Evolutionary conservation across 768 basidiomycete species (phyloP), one percentile per base, ranked within the genome.

Genomic region (Porpolomopsis calyptriformis): DNA sequence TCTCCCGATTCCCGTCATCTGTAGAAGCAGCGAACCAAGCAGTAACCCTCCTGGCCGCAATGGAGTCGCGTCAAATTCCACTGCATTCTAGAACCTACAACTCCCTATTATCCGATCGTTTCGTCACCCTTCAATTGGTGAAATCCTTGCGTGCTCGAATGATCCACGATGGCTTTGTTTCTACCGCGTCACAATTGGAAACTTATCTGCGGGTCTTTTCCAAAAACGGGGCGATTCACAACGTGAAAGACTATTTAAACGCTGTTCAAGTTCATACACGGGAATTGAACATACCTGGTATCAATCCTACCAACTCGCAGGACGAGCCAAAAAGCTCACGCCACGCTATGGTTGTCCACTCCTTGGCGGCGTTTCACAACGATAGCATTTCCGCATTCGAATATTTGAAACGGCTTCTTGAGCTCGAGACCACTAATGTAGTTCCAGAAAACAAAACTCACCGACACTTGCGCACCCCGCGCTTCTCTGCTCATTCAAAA

Each of bases 71-170:
- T 16, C 60, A 66, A 41, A 55, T 78, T 14, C 52, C 55, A 5
- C 64, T 79, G 23, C 59, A 58, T 46, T 51, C 62, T 2, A 52
- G 63, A 11, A 77, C 76, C 0, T 76, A 74, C 51, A 53, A 64
- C 6, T 54, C 60, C 0, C 61, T 81, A 0, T 66, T 79, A 37
- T 63, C 63, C 34, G 72, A 79, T 52, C 67, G 71, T 0, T 74
- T 74, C 49, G 64, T 78, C 29, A 71, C 72, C 0, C 56, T 73
- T 1, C 69, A 74, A 38, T 60, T 82, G 45, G 64, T 76, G 11
- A 68, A 69, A 36, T 64, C 64, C 29, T 61, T 82, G 16, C 70
- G 62, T 10, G 52, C 60, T 18, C 64, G 66, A 18, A 72, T 73
- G 70, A 54, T 60, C 0, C 61, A 58, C 18, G 64, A 72, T 36